phyloP scores from a whole-genome alignment of 1,284 basidiomycete species.

The Pseudozyma thailandica region DNA sequence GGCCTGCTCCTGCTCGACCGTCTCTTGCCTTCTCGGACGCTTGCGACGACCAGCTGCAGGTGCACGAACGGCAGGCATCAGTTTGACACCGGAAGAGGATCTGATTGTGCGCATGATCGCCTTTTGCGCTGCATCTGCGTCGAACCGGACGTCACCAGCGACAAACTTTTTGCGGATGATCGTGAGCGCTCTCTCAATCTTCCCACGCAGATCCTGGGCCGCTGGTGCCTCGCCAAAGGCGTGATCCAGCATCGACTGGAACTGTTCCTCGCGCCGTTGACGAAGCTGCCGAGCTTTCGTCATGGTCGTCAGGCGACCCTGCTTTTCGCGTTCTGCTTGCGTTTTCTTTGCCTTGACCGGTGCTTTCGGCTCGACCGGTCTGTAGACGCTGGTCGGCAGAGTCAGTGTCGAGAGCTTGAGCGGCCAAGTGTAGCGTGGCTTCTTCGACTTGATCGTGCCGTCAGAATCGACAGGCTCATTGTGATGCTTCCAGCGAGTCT shows the following conservation, averaged over 20 bases:
- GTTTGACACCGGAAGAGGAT: conserved; percentile 19
- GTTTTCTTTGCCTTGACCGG: conserved; percentile 2
- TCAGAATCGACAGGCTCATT: conserved; percentile 6
- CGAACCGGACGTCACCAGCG: conserved; percentile 27
- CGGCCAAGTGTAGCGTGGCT: conserved; percentile 33
- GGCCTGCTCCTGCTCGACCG: neutral
- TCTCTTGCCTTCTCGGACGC: neutral
- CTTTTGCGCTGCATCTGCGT: conserved; percentile 16
- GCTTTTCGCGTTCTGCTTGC: conserved; percentile 19
- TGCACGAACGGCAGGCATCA: conserved; percentile 30
- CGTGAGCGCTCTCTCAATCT: conserved; percentile 32
- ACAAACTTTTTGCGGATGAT: conserved; percentile 36
- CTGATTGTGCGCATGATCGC: conserved; percentile 30
- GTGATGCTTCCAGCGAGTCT: conserved; percentile 1
- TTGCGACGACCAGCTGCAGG: conserved; percentile 3
- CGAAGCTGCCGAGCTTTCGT: conserved; percentile 43
- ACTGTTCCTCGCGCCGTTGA: conserved; percentile 21
- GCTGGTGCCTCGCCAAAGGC: conserved; percentile 19
- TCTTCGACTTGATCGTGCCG: neutral
- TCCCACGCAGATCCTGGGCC: conserved; percentile 25
- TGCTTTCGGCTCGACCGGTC: neutral
- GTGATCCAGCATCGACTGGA: conserved; percentile 28
- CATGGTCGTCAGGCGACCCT: conserved; percentile 38
- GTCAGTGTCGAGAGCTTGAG: conserved; percentile 24
- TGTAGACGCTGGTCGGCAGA: conserved; percentile 18